Evolutionary conservation across 2,329 filamentous ascomycete species (phyloP), one percentile per base, ranked within the genome.

Genomic region (Pseudogymnoascus sp.): DNA sequence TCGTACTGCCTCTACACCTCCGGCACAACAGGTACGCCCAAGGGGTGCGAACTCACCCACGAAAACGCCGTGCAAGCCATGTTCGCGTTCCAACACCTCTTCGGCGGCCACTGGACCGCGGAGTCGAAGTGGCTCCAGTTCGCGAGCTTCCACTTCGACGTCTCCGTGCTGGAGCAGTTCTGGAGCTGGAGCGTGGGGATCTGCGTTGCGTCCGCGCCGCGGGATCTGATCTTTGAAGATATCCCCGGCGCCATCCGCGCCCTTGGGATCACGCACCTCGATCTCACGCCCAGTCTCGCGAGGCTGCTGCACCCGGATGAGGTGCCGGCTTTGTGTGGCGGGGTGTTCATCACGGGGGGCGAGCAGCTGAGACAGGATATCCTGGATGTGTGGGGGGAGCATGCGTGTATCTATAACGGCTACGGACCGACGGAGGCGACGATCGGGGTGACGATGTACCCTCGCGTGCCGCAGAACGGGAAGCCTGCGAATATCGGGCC

Each of bases 181-280:
- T 97, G 91, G 91, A 94, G 88, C 63, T 97, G 92, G 92, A 91
- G 88, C 29, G 89, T 94, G 0, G 92, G 92, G 1, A 92, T 97
- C 26, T 87, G 89, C 3, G 82, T 97, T 0, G 88, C 93, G 1
- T 87, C 90, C 2, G 92, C 90, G 6, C 89, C 91, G 0, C 83
- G 90, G 66, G 92, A 97, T 71, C 72, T 96, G 1, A 87, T 97
- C 1, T 86, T 97, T 35, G 90, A 94, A 68, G 91, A 97, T 68
- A 78, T 97, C 14, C 81, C 88, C 1, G 83, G 82, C 1, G 85
- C 87, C 0, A 93, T 97, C 63, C 83, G 83, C 16, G 80, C 78
- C 21, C 80, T 96, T 3, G 76, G 79, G 7, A 93, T 97, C 65
- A 96, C 92, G 0, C 92, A 97, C 70, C 91, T 97, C 62, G 92